Base-by-base conservation (phyloP, 345 rosid genomes). In the Balakata baccata region DNA sequence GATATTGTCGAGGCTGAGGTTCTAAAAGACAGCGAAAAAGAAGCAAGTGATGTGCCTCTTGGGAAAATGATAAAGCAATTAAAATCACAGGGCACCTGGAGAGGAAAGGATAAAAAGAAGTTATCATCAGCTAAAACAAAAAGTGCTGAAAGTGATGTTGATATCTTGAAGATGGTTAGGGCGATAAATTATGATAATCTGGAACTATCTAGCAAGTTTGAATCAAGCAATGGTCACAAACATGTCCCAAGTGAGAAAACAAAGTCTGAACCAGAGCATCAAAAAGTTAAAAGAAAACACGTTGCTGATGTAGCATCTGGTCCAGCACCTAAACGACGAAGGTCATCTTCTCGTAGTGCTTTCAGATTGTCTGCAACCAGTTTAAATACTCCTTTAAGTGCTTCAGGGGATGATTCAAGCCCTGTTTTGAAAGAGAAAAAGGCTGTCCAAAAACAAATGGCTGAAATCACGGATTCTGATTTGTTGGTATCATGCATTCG, bases 121-220 rank as follows among this genome's bases (percentile, higher is more conserved):
- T 64, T 85, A 71, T 70, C 75, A 74, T 72, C 83, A 11, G 84
- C 76, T 74, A 88, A 84, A 80, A 80, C 73, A 53, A 83, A 82
- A 72, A 83, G 80, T 74, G 84, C 80, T 74, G 90, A 84, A 76
- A 87, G 77, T 76, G 96, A 87, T 83, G 88, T 95, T 47, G 97
- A 92, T 77, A 88, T 95, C 74, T 84, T 95, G 83, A 86, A 89
- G 80, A 83, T 91, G 98, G 99, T 92, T 78, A 89, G 97, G 83
- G 97, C 91, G 77, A 92, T 95, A 82, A 92, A 92, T 78, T 75
- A 87, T 84, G 96, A 87, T 84, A 85, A 86, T 78, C 25, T 85
- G 70, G 87, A 72, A 75, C 64, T 56, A 69, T 49, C 91, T 73
- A 78, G 78, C 73, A 90, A 84, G 77, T 89, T 88, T 79, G 94